phyloP scores from a whole-genome alignment of 1,284 basidiomycete genomes.

The Irpex sp. region DNA sequence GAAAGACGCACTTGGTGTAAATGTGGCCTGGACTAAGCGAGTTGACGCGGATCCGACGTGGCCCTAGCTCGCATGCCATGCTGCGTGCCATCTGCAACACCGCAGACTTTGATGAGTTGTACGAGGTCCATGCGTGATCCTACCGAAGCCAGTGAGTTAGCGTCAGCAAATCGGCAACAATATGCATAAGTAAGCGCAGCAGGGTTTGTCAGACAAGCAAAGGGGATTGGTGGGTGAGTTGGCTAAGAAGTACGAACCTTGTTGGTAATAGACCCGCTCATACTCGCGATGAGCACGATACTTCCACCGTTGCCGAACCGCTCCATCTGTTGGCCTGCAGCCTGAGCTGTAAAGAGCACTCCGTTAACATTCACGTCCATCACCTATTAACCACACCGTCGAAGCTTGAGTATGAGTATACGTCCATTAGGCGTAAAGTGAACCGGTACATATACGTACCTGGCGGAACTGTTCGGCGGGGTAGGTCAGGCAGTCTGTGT shows the following conservation, averaged over 20 bases:
- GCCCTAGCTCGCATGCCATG: constrained; percentile 81
- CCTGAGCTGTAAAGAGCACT: constrained; percentile 76
- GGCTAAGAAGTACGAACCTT: constrained; percentile 39
- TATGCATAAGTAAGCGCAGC: neutral
- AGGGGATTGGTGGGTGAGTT: neutral
- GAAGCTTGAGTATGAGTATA: neutral
- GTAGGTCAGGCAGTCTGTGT: constrained; percentile 49
- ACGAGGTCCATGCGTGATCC: constrained; percentile 75
- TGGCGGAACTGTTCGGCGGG: constrained; percentile 68
- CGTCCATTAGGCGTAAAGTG: neutral
- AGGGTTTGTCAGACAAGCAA: neutral
- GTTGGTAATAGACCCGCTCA: constrained; percentile 86
- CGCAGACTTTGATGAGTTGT: constrained; percentile 81
- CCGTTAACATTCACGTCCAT: constrained; percentile 76
- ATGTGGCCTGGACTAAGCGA: constrained; percentile 76
- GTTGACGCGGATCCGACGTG: constrained; percentile 70
- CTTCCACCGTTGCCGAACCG: constrained; percentile 72
- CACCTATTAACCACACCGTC: constrained; percentile 38
- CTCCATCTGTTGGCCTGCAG: constrained; percentile 74
- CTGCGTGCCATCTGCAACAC: constrained; percentile 82
- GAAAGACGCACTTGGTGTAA: constrained; percentile 56
- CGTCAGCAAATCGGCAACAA: neutral
- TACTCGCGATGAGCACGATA: constrained; percentile 82
- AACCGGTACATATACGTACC: constrained; percentile 30
- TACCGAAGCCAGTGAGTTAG: constrained; percentile 21